A percentile compares a stretch with the other conserved stretches of the same genome.
Evolutionary conservation across 1,284 basidiomycete species (phyloP).

Genomic region (Rhodotorula sp.): DNA sequence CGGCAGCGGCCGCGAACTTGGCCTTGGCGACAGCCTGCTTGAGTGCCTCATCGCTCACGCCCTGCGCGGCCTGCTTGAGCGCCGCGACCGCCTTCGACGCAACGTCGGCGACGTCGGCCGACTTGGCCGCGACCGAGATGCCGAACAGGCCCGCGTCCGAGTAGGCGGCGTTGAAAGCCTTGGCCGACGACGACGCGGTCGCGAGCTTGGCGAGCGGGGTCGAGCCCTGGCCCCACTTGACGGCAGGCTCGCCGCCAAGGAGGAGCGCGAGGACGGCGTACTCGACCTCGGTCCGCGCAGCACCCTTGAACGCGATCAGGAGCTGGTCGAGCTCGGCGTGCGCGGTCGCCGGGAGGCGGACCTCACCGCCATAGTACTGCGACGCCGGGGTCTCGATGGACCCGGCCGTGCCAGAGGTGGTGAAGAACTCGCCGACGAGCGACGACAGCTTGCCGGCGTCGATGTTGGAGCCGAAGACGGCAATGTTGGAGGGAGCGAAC

Average conservation of each 20-base stretch:
- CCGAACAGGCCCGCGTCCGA: conserved; percentile 86
- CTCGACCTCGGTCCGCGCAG: conserved; percentile 63
- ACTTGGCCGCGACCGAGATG: conserved; percentile 66
- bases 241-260: conserved; percentile 65
- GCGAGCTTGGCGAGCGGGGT: conserved; percentile 64
- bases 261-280: conserved; percentile 75
- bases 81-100: conserved; percentile 67
- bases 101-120: conserved; percentile 61
- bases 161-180: conserved; percentile 77
- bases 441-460: conserved; percentile 67
- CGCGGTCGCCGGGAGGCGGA: conserved; percentile 64
- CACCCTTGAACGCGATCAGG: conserved; percentile 51
- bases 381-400: conserved; percentile 55
- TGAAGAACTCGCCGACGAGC: conserved; percentile 72
- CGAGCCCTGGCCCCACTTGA: conserved; percentile 80
- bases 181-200: conserved; percentile 58
- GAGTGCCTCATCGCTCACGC: conserved; percentile 68
- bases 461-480: conserved; percentile 83
- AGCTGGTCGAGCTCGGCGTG: conserved; percentile 56
- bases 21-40: conserved; percentile 81
- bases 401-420: conserved; percentile 53
- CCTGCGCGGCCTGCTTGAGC: conserved; percentile 62
- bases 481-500: conserved; percentile 72
- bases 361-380: conserved; percentile 82
- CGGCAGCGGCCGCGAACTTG: conserved; percentile 74